Evolutionary conservation across 805 yeast species (phyloP).

Genomic region (Geotrichum ghanense): DNA sequence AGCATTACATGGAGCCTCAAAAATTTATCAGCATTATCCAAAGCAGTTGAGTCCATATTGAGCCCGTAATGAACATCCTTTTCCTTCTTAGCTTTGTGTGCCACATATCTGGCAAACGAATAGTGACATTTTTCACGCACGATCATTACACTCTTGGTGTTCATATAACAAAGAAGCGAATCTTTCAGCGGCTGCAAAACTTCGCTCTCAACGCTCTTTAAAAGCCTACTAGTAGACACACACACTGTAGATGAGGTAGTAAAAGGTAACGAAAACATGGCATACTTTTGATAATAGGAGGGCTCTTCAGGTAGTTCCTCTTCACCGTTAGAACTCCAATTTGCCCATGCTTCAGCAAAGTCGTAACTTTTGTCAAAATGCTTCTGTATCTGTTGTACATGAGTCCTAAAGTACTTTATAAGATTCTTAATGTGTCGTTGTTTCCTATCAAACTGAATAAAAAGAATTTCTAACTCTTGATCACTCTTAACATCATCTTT

Average conservation of each 20-base stretch:
- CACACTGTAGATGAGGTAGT: slow-evolving; percentile 10
- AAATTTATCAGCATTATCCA: slow-evolving; percentile 15
- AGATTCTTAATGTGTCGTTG: slow-evolving; percentile 8
- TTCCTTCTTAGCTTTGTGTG: slow-evolving; percentile 2
- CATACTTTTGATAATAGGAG: slow-evolving; percentile 9
- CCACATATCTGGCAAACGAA: slow-evolving; percentile 13
- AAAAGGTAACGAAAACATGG: slow-evolving; percentile 12
- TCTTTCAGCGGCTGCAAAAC: slow-evolving; percentile 12
- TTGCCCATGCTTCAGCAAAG: slow-evolving; percentile 14
- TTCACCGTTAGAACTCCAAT: slow-evolving; percentile 9
- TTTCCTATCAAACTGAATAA: slow-evolving; percentile 9
- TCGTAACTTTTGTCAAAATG: slow-evolving; percentile 12
- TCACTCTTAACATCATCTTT: slow-evolving; percentile 9
- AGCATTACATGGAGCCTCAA: slow-evolving; percentile 14
- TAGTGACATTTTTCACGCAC: slow-evolving; percentile 12
- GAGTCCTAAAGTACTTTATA: slow-evolving; percentile 9
- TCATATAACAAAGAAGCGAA: slow-evolving; percentile 12
- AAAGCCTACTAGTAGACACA: slow-evolving; percentile 10
- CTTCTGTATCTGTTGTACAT: slow-evolving; percentile 8
- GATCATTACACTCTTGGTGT: slow-evolving; percentile 10
- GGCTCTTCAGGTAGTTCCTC: slow-evolving; percentile 4
- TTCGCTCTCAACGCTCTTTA: slow-evolving; percentile 10
- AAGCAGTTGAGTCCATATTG: slow-evolving; percentile 3
- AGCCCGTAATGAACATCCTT: background rate
- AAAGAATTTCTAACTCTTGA: slow-evolving; percentile 6